A percentile compares a stretch with the other conserved stretches of the same genome.
phyloP scores from a whole-genome alignment of 805 yeast genomes.

The Kodamaea laetipori region DNA sequence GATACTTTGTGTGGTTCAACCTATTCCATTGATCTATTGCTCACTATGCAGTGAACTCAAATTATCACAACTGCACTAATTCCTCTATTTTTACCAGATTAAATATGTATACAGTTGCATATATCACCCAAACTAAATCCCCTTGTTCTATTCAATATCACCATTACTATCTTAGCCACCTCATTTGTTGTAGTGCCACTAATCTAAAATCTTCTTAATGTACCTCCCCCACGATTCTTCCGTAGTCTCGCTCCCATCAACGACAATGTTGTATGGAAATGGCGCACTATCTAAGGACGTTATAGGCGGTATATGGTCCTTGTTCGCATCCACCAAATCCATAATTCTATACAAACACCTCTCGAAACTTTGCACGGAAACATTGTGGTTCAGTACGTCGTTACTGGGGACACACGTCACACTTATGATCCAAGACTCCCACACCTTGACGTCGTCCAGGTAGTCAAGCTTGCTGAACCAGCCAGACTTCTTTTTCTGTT shows the following conservation, averaged over 20 bases:
- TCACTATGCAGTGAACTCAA: too few species aligned
- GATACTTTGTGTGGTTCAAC: too few species aligned
- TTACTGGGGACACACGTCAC: conserved; percentile 36
- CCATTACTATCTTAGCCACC: too few species aligned
- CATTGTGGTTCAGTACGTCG: conserved; percentile 22
- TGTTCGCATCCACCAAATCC: conserved; percentile 54
- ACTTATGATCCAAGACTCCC: conserved; percentile 73
- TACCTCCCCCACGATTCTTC: conserved; percentile 45
- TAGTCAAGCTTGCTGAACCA: conserved; percentile 51
- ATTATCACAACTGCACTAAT: too few species aligned
- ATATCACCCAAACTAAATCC: too few species aligned
- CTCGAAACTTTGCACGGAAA: conserved; percentile 43
- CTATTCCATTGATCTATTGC: too few species aligned
- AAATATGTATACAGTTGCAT: too few species aligned
- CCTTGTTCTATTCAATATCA: too few species aligned
- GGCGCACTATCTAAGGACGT: conserved; percentile 66
- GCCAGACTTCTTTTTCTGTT: conserved; percentile 46
- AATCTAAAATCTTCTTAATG: conserved; percentile 26
- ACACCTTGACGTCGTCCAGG: conserved; percentile 47
- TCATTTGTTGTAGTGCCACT: too few species aligned
- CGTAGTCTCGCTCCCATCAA: conserved; percentile 21
- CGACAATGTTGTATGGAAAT: conserved; percentile 50
- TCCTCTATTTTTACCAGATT: too few species aligned
- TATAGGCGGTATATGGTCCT: conserved; percentile 74
- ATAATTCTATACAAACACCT: conserved; percentile 48